These are phyloP conservation scores for Viridothelium virens DNA, from an alignment of 495 filamentous ascomycete genomes.

Conservation along the genomic window DNA sequence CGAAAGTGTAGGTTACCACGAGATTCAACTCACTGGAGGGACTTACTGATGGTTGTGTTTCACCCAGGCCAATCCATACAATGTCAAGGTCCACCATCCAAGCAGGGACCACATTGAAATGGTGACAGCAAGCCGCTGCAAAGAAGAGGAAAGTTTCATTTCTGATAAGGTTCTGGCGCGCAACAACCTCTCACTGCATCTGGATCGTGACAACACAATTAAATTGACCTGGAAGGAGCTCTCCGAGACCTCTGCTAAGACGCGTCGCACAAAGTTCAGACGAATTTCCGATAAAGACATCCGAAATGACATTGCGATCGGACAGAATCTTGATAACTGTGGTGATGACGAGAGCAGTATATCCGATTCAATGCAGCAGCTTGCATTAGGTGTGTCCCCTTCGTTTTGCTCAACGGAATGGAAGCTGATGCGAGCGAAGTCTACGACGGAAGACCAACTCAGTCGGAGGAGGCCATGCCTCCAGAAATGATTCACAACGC, in stretches of 20 bases:
- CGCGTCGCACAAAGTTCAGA: background rate
- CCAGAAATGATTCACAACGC: background rate
- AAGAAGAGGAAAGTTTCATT: background rate
- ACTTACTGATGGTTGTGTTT: background rate
- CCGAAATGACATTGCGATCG: conserved; percentile 4
- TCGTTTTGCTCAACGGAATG: background rate
- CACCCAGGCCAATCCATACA: background rate
- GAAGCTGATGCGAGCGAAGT: background rate
- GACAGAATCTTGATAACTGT: background rate
- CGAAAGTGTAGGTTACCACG: background rate
- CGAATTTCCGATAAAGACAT: background rate
- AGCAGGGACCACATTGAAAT: background rate
- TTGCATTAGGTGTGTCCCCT: background rate
- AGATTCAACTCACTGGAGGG: background rate
- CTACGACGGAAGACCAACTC: background rate
- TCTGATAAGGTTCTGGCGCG: background rate
- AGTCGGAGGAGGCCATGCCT: background rate
- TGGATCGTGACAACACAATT: conserved; percentile 1
- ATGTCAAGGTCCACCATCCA: background rate
- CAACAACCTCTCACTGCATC: background rate
- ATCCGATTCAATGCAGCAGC: background rate
- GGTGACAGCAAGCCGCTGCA: background rate
- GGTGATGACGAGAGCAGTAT: background rate
- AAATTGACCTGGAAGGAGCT: background rate
- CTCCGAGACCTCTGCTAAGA: background rate